These are phyloP conservation scores for Rhododendron kiyosumense DNA, from an alignment of 148 eudicot genomes.

Conservation along the genomic window DNA sequence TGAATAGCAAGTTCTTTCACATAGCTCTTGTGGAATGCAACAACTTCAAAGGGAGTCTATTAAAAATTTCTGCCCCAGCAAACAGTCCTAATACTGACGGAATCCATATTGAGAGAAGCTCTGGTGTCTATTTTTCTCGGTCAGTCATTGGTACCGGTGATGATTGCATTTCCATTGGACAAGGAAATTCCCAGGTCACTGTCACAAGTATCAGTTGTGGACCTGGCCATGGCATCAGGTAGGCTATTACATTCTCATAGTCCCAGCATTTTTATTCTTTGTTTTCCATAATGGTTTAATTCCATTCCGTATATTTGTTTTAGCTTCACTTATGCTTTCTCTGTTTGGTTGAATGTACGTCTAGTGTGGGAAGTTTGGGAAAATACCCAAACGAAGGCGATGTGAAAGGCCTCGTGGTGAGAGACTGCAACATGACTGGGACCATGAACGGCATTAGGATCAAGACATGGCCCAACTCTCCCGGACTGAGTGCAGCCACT, in stretches of 20 bases:
- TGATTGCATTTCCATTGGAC: conserved; percentile 57
- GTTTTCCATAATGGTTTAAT: background rate
- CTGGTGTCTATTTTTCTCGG: conserved; percentile 25
- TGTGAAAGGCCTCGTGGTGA: conserved; percentile 36
- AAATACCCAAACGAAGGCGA: conserved; percentile 45
- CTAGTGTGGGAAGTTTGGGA: conserved; percentile 53
- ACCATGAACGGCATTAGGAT: conserved; percentile 59
- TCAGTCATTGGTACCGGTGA: conserved; percentile 51
- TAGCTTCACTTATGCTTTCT: background rate
- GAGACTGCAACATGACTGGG: conserved; percentile 34
- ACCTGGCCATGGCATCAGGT: conserved; percentile 60
- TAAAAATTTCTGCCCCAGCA: conserved; percentile 36
- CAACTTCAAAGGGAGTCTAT: conserved; percentile 24
- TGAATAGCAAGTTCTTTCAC: conserved; percentile 58
- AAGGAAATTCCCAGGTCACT: conserved; percentile 37
- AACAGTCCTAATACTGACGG: conserved; percentile 63
- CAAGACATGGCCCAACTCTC: conserved; percentile 58
- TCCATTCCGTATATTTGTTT: background rate
- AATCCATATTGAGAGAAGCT: conserved; percentile 41
- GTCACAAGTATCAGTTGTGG: conserved; percentile 46
- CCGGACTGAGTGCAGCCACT: conserved; percentile 34
- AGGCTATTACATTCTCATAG: background rate
- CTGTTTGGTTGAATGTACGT: background rate
- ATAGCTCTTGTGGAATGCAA: conserved; percentile 38
- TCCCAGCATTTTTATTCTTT: background rate